Conservation (phyloP, 192 early-diverging fungal genomes). For the Geranomyces michiganensis region DNA sequence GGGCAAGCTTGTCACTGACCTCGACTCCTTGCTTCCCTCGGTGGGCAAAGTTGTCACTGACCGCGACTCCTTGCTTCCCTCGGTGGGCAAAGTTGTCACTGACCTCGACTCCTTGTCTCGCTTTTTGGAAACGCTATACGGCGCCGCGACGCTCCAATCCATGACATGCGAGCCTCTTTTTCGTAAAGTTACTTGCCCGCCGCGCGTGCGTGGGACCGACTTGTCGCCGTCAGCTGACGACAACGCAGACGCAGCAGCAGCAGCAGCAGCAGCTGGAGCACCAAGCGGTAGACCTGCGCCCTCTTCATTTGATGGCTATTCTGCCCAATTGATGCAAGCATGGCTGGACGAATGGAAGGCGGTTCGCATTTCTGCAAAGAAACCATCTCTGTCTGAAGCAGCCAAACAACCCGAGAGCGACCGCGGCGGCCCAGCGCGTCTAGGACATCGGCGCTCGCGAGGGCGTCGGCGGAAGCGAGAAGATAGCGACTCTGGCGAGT, state of each 20-base stretch:
- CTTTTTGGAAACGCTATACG: constrained; percentile 5
- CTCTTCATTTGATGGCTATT: not conserved
- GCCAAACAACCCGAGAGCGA: not conserved
- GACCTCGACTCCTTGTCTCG: not conserved
- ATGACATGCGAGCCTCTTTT: not conserved
- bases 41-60: too few relatives aligned
- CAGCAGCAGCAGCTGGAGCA: not conserved
- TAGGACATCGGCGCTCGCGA: not conserved
- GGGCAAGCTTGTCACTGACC: too few relatives aligned
- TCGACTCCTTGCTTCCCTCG: too few relatives aligned
- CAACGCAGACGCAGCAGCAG: not conserved
- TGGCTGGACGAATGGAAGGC: constrained; percentile 9
- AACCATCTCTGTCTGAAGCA: not conserved
- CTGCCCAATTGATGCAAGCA: not conserved
- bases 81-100: not conserved
- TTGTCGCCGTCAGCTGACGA: not conserved
- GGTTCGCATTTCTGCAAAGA: constrained; percentile 1
- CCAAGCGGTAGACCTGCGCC: too few relatives aligned
- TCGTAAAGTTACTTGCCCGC: not conserved
- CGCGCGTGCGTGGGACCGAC: too few relatives aligned
- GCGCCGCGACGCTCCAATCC: not conserved
- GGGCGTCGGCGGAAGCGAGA: not conserved
- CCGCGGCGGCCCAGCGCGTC: too few relatives aligned
- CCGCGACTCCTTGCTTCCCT: too few relatives aligned
- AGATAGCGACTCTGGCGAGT: not conserved